phyloP scores from a whole-genome alignment of 768 basidiomycete genomes.

The Flagelloscypha sp. region DNA sequence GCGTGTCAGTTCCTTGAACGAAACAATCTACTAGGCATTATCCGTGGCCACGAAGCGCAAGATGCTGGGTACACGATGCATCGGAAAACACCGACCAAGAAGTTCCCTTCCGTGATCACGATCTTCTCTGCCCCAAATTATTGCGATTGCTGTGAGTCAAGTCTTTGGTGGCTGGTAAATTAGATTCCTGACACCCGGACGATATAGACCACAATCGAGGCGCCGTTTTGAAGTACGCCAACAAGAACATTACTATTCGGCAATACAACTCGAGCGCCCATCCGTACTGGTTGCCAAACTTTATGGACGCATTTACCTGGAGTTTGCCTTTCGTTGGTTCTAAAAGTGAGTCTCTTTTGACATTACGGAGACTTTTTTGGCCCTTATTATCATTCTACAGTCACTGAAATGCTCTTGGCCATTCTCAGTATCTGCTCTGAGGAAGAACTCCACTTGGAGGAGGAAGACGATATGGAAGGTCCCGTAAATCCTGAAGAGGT shows the following conservation, averaged over 20 bases:
- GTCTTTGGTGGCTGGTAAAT: too few relatives aligned
- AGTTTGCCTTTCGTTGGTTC: slow-evolving; percentile 96
- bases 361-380: background rate
- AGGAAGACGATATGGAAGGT: slow-evolving; percentile 22
- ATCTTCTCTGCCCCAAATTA: slow-evolving; percentile 99
- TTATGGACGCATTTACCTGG: slow-evolving; percentile 99
- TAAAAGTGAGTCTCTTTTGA: slow-evolving; percentile 59
- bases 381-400: slow-evolving; percentile 28
- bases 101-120: slow-evolving; percentile 99
- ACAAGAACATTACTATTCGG: slow-evolving; percentile 96
- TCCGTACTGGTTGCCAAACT: slow-evolving; percentile 97
- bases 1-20: slow-evolving; percentile 96
- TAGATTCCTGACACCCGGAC: too few relatives aligned
- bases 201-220: slow-evolving; percentile 99
- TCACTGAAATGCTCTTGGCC: slow-evolving; percentile 96
- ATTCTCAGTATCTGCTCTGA: slow-evolving; percentile 89
- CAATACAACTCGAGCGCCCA: slow-evolving; percentile 97
- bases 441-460: slow-evolving; percentile 80
- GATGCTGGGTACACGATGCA: slow-evolving; percentile 99
- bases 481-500: slow-evolving; percentile 32
- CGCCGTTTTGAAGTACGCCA: slow-evolving; percentile 97
- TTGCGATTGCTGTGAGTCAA: too few relatives aligned
- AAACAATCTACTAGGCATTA: slow-evolving; percentile 93
- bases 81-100: slow-evolving; percentile 94
- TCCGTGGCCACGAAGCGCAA: slow-evolving; percentile 96